A percentile compares a stretch with the other conserved stretches of the same genome.
Evolutionary conservation across 78 protist species (phyloP).

Genomic region (Bigelowiella natans): DNA sequence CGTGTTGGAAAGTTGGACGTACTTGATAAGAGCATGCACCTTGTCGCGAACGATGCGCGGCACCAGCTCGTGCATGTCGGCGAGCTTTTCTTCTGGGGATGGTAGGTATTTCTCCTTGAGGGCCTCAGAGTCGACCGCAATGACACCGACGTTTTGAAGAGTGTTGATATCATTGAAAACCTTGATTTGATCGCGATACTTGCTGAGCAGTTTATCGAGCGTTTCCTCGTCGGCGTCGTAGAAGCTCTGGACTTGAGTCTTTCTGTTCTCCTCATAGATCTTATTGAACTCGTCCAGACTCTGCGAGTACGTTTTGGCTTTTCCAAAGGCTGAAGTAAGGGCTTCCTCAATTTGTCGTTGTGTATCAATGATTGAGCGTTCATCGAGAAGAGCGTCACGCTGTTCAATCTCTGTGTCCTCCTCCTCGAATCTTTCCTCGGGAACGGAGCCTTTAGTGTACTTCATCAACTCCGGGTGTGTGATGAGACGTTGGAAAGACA

Average conservation of each 20-base stretch:
- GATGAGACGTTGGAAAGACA: neutral
- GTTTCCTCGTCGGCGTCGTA: no score
- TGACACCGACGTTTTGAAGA: neutral
- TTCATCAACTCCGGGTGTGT: neutral
- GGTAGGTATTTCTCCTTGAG: no score
- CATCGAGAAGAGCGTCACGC: no score
- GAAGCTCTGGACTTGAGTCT: neutral
- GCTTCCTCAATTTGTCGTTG: no score
- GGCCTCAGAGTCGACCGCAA: no score
- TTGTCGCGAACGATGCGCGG: neutral
- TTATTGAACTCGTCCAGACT: neutral
- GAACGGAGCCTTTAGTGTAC: neutral
- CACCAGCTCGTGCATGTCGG: neutral
- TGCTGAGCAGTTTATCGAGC: no score
- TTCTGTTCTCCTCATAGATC: neutral
- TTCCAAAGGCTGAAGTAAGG: no score
- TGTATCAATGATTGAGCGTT: no score
- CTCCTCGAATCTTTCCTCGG: neutral
- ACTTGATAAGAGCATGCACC: neutral
- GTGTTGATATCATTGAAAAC: neutral
- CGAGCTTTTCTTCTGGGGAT: no score
- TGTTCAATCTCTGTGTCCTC: neutral
- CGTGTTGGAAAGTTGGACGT: no score
- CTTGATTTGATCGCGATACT: neutral
- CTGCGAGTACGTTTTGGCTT: neutral